A percentile compares a stretch with the other conserved stretches of the same genome.
Evolutionary conservation across 2,329 filamentous ascomycete genomes (phyloP).

Genomic region (Aureobasidium pullulans): DNA sequence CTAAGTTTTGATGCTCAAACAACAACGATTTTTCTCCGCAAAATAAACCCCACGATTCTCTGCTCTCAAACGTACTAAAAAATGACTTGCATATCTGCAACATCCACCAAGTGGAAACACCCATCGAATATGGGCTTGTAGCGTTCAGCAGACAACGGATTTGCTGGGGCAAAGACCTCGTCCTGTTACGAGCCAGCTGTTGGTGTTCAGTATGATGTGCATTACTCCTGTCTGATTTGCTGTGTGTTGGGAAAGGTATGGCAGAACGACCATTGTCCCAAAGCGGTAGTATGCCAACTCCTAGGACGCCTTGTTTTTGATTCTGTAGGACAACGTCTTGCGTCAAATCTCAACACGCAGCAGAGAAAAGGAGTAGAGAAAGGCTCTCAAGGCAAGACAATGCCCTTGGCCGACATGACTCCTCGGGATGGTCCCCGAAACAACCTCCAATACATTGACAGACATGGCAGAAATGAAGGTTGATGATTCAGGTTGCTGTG

Average conservation of each 20-base stretch:
- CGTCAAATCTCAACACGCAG: neutral
- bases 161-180: no score
- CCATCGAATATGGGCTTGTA: no score
- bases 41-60: neutral
- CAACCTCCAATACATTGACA: neutral
- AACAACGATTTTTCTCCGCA: neutral
- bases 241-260: neutral
- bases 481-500: constrained; percentile 2
- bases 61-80: neutral
- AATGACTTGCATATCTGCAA: neutral
- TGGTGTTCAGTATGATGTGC: no score
- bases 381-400: neutral
- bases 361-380: no score
- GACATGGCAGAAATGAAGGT: neutral
- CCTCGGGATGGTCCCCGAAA: neutral
- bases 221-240: neutral
- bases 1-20: no score
- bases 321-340: neutral
- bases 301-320: neutral
- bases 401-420: neutral
- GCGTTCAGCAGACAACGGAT: no score
- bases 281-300: neutral
- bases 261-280: neutral
- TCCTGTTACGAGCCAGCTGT: no score
- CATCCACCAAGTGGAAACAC: neutral